Evolutionary conservation across 192 early-diverging fungal genomes (phyloP).

Genomic region (Dispira simplex): DNA sequence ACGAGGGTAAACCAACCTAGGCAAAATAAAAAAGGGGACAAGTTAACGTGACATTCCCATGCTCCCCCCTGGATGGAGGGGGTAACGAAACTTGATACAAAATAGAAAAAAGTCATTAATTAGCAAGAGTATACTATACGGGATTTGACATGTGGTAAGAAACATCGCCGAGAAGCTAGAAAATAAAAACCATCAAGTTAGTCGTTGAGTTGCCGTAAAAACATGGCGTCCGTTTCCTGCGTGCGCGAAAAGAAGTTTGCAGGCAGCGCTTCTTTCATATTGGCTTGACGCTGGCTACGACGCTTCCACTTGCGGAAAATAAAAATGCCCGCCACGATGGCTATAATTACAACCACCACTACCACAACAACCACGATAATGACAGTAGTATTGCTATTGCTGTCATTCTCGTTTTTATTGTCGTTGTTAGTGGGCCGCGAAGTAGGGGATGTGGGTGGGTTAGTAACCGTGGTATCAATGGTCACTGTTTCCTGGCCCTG

Average conservation of each 20-base stretch:
- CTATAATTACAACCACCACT: not conserved
- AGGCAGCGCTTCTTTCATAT: slow-evolving; percentile 7
- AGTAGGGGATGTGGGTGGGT: not conserved
- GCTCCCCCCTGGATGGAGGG: too few relatives aligned
- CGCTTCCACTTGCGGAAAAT: slow-evolving; percentile 1
- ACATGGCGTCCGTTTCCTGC: slow-evolving; percentile 8
- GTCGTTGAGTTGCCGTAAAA: slow-evolving; percentile 3
- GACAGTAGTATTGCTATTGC: not conserved
- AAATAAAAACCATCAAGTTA: not conserved
- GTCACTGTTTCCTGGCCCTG: not conserved
- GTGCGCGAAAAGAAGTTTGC: slow-evolving; percentile 8
- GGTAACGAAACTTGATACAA: too few relatives aligned
- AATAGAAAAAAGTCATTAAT: too few relatives aligned
- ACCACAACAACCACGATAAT: not conserved
- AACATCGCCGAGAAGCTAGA: too few relatives aligned
- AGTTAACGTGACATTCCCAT: too few relatives aligned
- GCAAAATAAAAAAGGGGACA: too few relatives aligned
- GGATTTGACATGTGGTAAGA: too few relatives aligned
- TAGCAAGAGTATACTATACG: too few relatives aligned
- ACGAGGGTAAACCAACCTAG: too few relatives aligned
- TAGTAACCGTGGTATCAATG: not conserved
- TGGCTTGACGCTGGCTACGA: not conserved
- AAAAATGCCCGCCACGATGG: not conserved
- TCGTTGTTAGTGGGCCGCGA: not conserved
- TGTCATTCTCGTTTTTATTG: not conserved